Evolutionary conservation across 768 basidiomycete genomes (phyloP).

Genomic region (Coprinellus micaceus): DNA sequence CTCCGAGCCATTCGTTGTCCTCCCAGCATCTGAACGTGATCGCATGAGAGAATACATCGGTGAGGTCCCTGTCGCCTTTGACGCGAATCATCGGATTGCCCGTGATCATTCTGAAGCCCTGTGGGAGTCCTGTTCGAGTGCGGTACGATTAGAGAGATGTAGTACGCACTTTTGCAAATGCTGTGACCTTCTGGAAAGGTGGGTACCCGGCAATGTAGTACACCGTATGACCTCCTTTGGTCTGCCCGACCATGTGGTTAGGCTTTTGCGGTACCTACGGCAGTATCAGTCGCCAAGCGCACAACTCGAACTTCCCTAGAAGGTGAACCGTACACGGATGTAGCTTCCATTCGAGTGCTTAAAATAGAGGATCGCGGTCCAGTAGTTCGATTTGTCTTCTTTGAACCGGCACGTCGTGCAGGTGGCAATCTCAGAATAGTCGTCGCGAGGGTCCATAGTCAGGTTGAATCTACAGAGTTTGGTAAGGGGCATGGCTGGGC

Average conservation of each 20-base stretch:
- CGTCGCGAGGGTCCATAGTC: slow-evolving; percentile 6
- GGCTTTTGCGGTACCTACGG: slow-evolving; percentile 7
- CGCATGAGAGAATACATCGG: not conserved
- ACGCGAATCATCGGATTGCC: not conserved
- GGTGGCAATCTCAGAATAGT: slow-evolving; percentile 5
- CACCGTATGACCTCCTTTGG: slow-evolving; percentile 3
- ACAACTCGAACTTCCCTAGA: not conserved
- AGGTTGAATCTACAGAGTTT: slow-evolving; percentile 4
- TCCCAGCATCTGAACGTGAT: slow-evolving; percentile 3
- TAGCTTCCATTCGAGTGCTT: not conserved
- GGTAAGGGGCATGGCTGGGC: not conserved
- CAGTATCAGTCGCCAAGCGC: not conserved
- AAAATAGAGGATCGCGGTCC: slow-evolving; percentile 5
- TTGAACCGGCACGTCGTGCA: slow-evolving; percentile 12
- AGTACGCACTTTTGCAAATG: not conserved
- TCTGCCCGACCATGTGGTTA: not conserved
- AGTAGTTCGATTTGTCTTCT: slow-evolving; percentile 11
- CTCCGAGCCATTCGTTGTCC: not conserved
- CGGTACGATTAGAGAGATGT: too few relatives aligned
- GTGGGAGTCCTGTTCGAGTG: too few relatives aligned
- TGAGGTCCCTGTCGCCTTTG: not conserved
- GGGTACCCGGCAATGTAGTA: slow-evolving; percentile 9
- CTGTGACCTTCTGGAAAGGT: not conserved
- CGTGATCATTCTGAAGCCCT: slow-evolving; percentile 3
- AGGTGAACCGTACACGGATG: not conserved